Conservation (phyloP, 75 land plant genomes). For the Adiantum capillusveneris region DNA sequence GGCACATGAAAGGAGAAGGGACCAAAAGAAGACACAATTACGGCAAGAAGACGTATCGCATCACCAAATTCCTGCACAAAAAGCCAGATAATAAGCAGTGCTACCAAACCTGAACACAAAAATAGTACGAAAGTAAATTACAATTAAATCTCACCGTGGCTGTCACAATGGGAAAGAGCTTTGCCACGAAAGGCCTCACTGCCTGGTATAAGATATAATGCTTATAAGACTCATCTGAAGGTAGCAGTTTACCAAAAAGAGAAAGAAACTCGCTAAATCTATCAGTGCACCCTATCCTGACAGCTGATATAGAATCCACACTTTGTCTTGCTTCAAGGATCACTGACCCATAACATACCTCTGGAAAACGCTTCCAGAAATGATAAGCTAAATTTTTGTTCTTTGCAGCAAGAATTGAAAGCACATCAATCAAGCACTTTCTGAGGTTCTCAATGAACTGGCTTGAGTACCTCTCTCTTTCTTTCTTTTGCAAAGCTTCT, state of each 20-base stretch:
- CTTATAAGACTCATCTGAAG: conserved; percentile 25
- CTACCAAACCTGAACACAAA: no score
- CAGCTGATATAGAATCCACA: no score
- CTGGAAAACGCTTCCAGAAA: conserved; percentile 46
- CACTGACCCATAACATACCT: conserved; percentile 33
- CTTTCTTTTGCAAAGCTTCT: neutral
- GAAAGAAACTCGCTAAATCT: conserved; percentile 32
- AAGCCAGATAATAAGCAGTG: neutral
- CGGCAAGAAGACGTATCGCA: conserved; percentile 41
- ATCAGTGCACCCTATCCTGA: conserved; percentile 12
- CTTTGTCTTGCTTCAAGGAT: conserved; percentile 23
- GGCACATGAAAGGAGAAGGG: conserved; percentile 32
- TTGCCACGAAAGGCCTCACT: conserved; percentile 61
- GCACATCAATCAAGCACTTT: conserved; percentile 50
- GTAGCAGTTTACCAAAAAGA: conserved; percentile 28
- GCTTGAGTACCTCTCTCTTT: conserved; percentile 5
- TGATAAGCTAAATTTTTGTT: conserved; percentile 28
- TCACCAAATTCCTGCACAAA: conserved; percentile 49
- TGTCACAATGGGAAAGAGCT: conserved; percentile 46
- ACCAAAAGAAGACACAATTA: conserved; percentile 60
- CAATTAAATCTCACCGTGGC: conserved; percentile 39
- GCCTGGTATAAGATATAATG: conserved; percentile 49
- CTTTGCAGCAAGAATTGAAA: conserved; percentile 31
- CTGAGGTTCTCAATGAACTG: conserved; percentile 48
- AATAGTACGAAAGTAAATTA: conserved; percentile 3